Conservation (phyloP, 768 basidiomycete species). For the Lanmaoa rubissima region DNA sequence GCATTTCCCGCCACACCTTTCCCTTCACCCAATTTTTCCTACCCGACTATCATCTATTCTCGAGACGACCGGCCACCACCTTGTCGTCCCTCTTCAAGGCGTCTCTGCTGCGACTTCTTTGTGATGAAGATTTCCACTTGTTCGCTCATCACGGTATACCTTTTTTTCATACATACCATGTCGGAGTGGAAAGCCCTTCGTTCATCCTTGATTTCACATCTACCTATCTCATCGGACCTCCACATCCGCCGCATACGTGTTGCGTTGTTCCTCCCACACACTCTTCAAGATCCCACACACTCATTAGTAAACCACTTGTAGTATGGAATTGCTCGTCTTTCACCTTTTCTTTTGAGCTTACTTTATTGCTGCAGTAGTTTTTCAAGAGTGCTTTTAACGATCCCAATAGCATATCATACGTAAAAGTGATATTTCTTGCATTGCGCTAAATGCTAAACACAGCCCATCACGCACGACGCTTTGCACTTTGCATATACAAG, state of each 20-base stretch:
- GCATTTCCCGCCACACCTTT: slow-evolving; percentile 1
- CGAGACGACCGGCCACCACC: slow-evolving; percentile 13
- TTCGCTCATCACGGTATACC: slow-evolving; percentile 25
- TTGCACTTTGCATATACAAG: no score
- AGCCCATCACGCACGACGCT: background rate
- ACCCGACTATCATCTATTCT: slow-evolving; percentile 10
- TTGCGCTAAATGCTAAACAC: background rate
- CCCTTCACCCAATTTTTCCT: background rate
- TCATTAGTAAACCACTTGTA: slow-evolving; percentile 28
- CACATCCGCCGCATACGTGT: slow-evolving; percentile 10
- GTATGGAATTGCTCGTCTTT: slow-evolving; percentile 22
- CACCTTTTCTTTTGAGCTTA: slow-evolving; percentile 15
- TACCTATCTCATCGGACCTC: slow-evolving; percentile 16
- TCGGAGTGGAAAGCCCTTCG: slow-evolving; percentile 20
- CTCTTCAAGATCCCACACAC: slow-evolving; percentile 11
- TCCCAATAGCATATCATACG: slow-evolving; percentile 12
- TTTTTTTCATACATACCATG: slow-evolving; percentile 20
- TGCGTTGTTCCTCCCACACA: slow-evolving; percentile 5
- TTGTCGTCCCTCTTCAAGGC: slow-evolving; percentile 5
- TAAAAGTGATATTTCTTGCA: slow-evolving; percentile 11
- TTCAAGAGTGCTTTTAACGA: slow-evolving; percentile 8
- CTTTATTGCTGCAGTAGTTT: slow-evolving; percentile 25
- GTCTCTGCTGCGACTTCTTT: slow-evolving; percentile 1
- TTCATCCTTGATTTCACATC: slow-evolving; percentile 17
- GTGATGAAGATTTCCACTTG: slow-evolving; percentile 16